Base-by-base conservation (phyloP, 768 basidiomycete genomes). In the Porpolomopsis calyptriformis region DNA sequence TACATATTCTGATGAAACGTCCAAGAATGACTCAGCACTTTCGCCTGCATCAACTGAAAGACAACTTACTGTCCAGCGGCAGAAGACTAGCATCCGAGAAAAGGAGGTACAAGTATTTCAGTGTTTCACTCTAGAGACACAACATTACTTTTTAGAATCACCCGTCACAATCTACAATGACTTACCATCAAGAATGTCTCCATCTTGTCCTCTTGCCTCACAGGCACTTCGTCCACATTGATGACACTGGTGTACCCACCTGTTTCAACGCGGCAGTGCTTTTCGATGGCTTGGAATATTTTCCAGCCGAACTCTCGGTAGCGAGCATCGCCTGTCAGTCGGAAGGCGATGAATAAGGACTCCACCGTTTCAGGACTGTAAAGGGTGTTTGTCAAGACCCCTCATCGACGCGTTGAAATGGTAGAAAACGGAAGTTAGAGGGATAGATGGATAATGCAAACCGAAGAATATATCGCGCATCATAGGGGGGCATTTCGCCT, bases 381-480 rank as follows among this genome's bases (percentile, higher is more conserved):
- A 26, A 12, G 20, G 36, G 43, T 26, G n/a, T 44, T 11, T 44
- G 14, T 35, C 36, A 33, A n/a, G n/a, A n/a, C n/a, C n/a, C n/a
- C n/a, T n/a, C n/a, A n/a, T n/a, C n/a, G n/a, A n/a, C n/a, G n/a
- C n/a, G n/a, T n/a, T n/a, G n/a, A n/a, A n/a, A n/a, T n/a, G n/a
- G n/a, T n/a, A n/a, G n/a, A n/a, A n/a, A n/a, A n/a, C n/a, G n/a
- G n/a, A n/a, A n/a, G n/a, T 26, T 18, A 39, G 27, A 44, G 41
- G n/a, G n/a, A 18, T 29, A 11, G 34, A 40, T 36, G 37, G 10
- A 26, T 26, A 36, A 14, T 33, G 26, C 72, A 20, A 47, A 77
- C 77, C 91, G 79, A 7, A 98, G 78, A 61, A 97, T 96, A 60
- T 98, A 96, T 31, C 91, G 78, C 9, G 90, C 90, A 54, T 94